phyloP scores from a whole-genome alignment of 257 asterid genomes.

The Nicotiana obtusifolia region DNA sequence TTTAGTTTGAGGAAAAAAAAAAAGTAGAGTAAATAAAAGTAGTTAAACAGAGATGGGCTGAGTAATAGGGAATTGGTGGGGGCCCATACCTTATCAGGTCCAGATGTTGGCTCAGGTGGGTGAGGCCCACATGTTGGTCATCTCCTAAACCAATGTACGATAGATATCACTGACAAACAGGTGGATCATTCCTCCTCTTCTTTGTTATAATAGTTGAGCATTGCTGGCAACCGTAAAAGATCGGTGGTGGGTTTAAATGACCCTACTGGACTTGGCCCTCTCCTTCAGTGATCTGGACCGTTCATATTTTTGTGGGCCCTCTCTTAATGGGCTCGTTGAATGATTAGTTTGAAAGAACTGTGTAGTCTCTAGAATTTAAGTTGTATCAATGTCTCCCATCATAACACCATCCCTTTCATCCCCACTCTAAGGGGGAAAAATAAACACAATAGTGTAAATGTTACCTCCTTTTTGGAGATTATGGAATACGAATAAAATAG shows the following conservation, averaged over 20 bases:
- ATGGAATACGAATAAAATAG: background rate
- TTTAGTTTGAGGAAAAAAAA: background rate
- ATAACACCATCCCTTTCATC: background rate
- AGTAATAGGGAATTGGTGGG: conserved; percentile 45
- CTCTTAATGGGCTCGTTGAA: conserved; percentile 46
- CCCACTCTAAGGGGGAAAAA: background rate
- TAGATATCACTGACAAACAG: conserved; percentile 28
- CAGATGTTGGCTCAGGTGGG: conserved; percentile 73
- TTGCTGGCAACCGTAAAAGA: conserved; percentile 72
- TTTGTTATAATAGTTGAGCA: background rate
- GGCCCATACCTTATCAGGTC: conserved; percentile 74
- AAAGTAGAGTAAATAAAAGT: background rate
- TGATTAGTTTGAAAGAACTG: conserved; percentile 28
- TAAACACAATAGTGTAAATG: no score
- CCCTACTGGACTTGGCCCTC: conserved; percentile 43
- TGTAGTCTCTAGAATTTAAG: conserved; percentile 1
- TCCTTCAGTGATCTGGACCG: conserved; percentile 34
- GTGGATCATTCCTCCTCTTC: conserved; percentile 28
- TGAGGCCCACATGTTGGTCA: conserved; percentile 62
- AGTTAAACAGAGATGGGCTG: conserved; percentile 39
- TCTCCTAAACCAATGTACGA: conserved; percentile 26
- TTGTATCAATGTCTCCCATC: conserved; percentile 12
- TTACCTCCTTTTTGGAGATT: background rate
- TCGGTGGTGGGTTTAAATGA: conserved; percentile 66
- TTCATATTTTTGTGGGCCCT: conserved; percentile 40